Evolutionary conservation across 2,329 filamentous ascomycete species (phyloP), one percentile per base, ranked within the genome.

Genomic region (Colletotrichum graminicola): DNA sequence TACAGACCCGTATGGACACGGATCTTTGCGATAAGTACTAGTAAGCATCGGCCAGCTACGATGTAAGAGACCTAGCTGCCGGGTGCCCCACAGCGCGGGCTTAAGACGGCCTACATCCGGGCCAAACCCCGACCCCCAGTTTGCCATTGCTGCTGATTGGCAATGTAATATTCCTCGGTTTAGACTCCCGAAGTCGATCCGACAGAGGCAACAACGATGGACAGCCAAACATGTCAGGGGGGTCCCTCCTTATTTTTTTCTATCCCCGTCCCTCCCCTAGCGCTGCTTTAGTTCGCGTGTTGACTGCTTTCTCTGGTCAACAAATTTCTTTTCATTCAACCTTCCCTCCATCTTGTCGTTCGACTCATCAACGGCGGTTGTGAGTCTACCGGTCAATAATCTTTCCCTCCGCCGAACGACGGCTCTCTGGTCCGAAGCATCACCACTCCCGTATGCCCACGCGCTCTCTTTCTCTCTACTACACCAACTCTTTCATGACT

Each of bases 21-120:
- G 12, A 39, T 36, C 34, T 36, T 36, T 36, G 10, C 18, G 26
- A 49, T 29, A 45, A n/a, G n/a, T n/a, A n/a, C n/a, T n/a, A n/a
- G n/a, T n/a, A n/a, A 11, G 21, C 57, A 32, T 23, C 43, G 34
- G 18, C 41, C 14, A n/a, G 18, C 34, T 23, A 29, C n/a, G 7
- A 34, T 29, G 2, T 29, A 29, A 7, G n/a, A 65, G 66, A 59
- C 54, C 11, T 66, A 8, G 7, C 34, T 34, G 62, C 54, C 45
- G 52, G 34, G 12, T 11, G 52, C 52, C 29, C 57, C 57, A 62
- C 68, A 32, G 47, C 69, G 69, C 69, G 69, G 69, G 43, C 54
- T 72, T 72, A 72, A 72, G 54, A 36, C 16, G 23, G 51, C 54
- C 69, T 72, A 72, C 52, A 45, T 72, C 69, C 69, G 69, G 57